Percentiles rank a stretch among this genome's conserved stretches.
phyloP scores from a whole-genome alignment of 2,329 filamentous ascomycete genomes.

The Trichoderma atrobrunneum region DNA sequence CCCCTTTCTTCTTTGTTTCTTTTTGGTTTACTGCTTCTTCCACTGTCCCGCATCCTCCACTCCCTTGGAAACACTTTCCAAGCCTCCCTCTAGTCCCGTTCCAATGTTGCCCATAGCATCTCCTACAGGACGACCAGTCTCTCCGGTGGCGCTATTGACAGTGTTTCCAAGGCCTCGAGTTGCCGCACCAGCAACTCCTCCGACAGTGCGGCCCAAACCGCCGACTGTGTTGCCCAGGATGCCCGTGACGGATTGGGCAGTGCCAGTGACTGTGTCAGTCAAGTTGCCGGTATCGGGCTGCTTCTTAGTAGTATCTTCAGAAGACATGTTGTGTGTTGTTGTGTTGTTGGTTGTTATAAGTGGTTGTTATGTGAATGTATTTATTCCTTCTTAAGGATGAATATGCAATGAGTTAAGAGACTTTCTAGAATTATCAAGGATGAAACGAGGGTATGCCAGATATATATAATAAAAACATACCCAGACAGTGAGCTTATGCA shows the following conservation, averaged over 20 bases:
- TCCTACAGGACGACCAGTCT: slow-evolving; percentile 52
- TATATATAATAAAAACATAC: neutral
- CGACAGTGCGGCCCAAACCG: slow-evolving; percentile 40
- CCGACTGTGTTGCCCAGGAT: slow-evolving; percentile 42
- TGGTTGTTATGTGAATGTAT: neutral
- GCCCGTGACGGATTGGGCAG: slow-evolving; percentile 39
- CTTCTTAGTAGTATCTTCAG: slow-evolving; percentile 27
- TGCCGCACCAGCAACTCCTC: slow-evolving; percentile 47
- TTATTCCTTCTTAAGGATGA: neutral
- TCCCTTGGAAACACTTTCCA: slow-evolving; percentile 48
- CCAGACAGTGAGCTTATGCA: neutral
- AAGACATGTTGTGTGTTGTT: slow-evolving; percentile 23
- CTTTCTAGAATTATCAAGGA: no score
- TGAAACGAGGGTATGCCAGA: neutral
- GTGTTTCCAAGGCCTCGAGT: slow-evolving; percentile 57
- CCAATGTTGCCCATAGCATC: slow-evolving; percentile 53
- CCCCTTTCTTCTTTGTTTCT: neutral
- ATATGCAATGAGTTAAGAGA: no score
- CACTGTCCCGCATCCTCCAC: slow-evolving; percentile 58
- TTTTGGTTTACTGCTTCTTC: slow-evolving; percentile 39
- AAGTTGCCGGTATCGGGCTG: slow-evolving; percentile 21
- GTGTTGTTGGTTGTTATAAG: slow-evolving; percentile 9
- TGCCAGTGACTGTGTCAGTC: slow-evolving; percentile 34
- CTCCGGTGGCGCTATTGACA: slow-evolving; percentile 52
- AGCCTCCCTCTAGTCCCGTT: slow-evolving; percentile 51